Base-by-base conservation (phyloP, 2,329 filamentous ascomycete genomes). In the Pezicula rhizophila region DNA sequence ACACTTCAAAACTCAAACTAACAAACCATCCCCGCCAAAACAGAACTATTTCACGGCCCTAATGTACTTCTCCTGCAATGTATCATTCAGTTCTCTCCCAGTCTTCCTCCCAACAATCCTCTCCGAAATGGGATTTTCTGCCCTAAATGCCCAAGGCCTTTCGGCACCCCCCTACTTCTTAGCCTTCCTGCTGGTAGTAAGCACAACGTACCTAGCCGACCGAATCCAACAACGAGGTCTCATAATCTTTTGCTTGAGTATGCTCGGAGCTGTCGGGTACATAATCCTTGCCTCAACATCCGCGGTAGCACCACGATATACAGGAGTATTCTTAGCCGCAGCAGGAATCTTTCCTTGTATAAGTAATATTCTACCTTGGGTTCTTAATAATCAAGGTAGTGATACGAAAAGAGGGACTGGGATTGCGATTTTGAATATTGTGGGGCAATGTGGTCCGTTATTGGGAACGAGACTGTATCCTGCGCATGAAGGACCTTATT, bases 141-240 rank as follows among this genome's bases (percentile, higher is more conserved):
- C 75, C 12, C 75, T 88, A 52, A 72, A 81, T 50, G 82, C 86
- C 0, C 85, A 90, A 65, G 86, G 85, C 1, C 74, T 90, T 11
- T 84, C 83, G 1, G 84, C 84, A 0, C 85, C 85, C 1, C 84
- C 85, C 0, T 88, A 85, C 64, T 79, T 89, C 57, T 65, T 85
- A 14, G 76, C 83, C 1, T 87, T 85, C 61, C 57, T 85, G 11
- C 66, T 81, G 18, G 84, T 80, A 40, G 74, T 89, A 51, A 57
- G 60, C 8, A 78, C 78, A 1, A 81, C 82, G 5, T 85, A 73
- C 62, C 62, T 87, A 33, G 82, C 84, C n/a, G 85, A 89, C 67
- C 73, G 73, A 12, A 73, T 76, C 1, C 76, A 78, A 53, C 83
- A 86, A 61, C 80, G 85, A 38, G 83, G 82, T 6, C 60, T 79